Evolutionary conservation across 2,329 filamentous ascomycete species (phyloP).

Genomic region (Cyanodermella asteris): DNA sequence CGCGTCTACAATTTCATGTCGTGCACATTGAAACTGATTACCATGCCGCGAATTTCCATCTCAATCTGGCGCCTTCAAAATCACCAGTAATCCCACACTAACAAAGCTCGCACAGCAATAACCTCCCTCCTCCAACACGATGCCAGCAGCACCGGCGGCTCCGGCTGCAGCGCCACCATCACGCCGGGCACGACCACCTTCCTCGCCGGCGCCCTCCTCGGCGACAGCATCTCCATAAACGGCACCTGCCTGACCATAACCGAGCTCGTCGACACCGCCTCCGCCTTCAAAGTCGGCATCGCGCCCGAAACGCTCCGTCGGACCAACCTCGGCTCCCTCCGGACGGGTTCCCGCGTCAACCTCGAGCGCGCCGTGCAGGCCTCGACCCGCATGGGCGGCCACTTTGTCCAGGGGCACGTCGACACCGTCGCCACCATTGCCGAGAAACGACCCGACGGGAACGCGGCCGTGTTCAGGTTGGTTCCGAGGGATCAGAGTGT

Average conservation of each 20-base stretch:
- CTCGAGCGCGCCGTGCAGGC: conserved; percentile 84
- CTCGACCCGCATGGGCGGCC: conserved; percentile 86
- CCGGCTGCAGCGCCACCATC: conserved; percentile 81
- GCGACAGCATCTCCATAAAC: conserved; percentile 89
- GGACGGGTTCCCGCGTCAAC: conserved; percentile 50
- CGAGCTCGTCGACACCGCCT: conserved; percentile 35
- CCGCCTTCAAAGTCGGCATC: conserved; percentile 71
- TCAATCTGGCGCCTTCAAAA: conserved; percentile 1
- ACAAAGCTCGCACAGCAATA: conserved; percentile 39
- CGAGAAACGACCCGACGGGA: conserved; percentile 57
- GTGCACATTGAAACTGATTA: conserved; percentile 5
- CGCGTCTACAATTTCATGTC: conserved; percentile 3
- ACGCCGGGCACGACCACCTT: conserved; percentile 50
- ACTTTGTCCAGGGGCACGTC: conserved; percentile 95
- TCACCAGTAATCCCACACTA: conserved; percentile 5
- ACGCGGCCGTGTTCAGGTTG: conserved; percentile 73
- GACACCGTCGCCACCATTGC: conserved; percentile 67
- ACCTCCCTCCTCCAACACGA: conserved; percentile 62
- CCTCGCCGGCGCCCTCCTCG: conserved; percentile 61
- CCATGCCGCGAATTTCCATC: no score
- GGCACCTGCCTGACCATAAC: conserved; percentile 91
- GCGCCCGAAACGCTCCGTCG: conserved; percentile 89
- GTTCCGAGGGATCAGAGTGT: conserved; percentile 46
- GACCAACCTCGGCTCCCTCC: conserved; percentile 71
- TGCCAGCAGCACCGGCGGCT: conserved; percentile 43